Conservation (phyloP, 2,329 filamentous ascomycete genomes). For the Calonectria crousiana region DNA sequence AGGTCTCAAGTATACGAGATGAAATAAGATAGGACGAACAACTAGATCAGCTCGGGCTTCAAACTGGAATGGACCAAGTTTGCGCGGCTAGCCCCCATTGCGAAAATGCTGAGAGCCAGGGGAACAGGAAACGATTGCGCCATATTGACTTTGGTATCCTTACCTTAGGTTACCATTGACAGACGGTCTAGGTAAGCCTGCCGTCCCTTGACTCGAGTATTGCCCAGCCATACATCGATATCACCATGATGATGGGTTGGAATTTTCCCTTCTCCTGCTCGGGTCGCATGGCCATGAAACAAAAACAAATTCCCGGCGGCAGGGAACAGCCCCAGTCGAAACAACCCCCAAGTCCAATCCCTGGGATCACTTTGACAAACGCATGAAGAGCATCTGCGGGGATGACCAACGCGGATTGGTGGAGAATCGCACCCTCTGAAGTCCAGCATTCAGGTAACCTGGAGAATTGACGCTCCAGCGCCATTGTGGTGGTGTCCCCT, state of each 20-base stretch:
- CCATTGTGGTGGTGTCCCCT: constrained; percentile 18
- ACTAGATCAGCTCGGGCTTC: background rate
- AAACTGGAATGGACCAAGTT: background rate
- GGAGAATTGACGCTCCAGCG: constrained; percentile 44
- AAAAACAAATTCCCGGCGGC: constrained; percentile 38
- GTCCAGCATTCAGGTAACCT: constrained; percentile 40
- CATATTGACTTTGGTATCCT: constrained; percentile 17
- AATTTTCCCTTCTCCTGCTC: constrained; percentile 3
- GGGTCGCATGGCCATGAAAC: constrained; percentile 43
- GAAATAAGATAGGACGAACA: constrained; percentile 11
- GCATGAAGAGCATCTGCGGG: constrained; percentile 35
- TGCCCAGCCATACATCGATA: background rate
- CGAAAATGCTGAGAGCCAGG: background rate
- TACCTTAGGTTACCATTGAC: background rate
- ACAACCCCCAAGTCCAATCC: constrained; percentile 23
- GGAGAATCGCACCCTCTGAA: constrained; percentile 30
- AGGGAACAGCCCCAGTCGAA: constrained; percentile 15
- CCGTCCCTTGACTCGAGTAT: background rate
- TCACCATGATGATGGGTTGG: constrained; percentile 1
- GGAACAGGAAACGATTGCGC: constrained; percentile 14
- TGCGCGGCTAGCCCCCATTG: background rate
- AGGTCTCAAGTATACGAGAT: constrained; percentile 12
- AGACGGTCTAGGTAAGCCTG: background rate
- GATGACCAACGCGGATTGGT: constrained; percentile 32
- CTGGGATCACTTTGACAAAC: constrained; percentile 24